Conservation (phyloP, 2,329 filamentous ascomycete species). For the Alternaria sp. region DNA sequence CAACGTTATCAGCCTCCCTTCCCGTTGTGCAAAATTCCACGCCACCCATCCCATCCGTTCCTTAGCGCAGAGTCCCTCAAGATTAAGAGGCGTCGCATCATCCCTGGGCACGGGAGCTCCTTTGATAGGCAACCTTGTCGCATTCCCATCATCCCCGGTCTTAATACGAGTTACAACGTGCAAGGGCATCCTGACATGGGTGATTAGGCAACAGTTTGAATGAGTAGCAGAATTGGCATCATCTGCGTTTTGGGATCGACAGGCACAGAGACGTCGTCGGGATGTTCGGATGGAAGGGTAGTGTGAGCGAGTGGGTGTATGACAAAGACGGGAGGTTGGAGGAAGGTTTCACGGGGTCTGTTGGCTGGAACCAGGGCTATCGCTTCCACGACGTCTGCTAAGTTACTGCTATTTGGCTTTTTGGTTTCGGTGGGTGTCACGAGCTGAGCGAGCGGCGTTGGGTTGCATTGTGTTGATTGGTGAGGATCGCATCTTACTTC, state of each 20-base stretch:
- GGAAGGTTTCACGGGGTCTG: slow-evolving; percentile 13
- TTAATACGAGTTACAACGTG: slow-evolving; percentile 1
- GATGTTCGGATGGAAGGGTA: slow-evolving; percentile 10
- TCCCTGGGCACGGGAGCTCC: slow-evolving; percentile 20
- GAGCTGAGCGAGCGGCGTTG: slow-evolving; percentile 9
- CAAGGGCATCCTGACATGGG: slow-evolving; percentile 21
- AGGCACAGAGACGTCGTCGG: slow-evolving; percentile 18
- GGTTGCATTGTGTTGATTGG: slow-evolving; percentile 6
- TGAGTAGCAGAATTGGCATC: slow-evolving; percentile 16
- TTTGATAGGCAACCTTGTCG: slow-evolving; percentile 14
- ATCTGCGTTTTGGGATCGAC: slow-evolving; percentile 26
- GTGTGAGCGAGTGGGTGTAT: slow-evolving; percentile 7
- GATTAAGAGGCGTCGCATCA: slow-evolving; percentile 30
- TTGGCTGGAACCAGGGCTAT: slow-evolving; percentile 20
- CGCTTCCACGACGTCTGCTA: slow-evolving; percentile 8
- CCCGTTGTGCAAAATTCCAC: slow-evolving; percentile 3
- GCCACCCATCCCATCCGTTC: not conserved
- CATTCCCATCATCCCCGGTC: slow-evolving; percentile 1
- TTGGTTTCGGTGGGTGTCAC: slow-evolving; percentile 10
- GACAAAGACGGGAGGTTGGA: slow-evolving; percentile 5
- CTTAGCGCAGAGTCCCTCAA: slow-evolving; percentile 13
- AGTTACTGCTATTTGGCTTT: slow-evolving; percentile 13
- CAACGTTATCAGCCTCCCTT: slow-evolving; percentile 27
- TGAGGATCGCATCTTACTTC: not conserved
- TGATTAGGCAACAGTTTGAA: slow-evolving; percentile 23